These are phyloP conservation scores for Mycosphaerella arachidis DNA, from an alignment of 2,329 filamentous ascomycete species.

Conservation along the genomic window DNA sequence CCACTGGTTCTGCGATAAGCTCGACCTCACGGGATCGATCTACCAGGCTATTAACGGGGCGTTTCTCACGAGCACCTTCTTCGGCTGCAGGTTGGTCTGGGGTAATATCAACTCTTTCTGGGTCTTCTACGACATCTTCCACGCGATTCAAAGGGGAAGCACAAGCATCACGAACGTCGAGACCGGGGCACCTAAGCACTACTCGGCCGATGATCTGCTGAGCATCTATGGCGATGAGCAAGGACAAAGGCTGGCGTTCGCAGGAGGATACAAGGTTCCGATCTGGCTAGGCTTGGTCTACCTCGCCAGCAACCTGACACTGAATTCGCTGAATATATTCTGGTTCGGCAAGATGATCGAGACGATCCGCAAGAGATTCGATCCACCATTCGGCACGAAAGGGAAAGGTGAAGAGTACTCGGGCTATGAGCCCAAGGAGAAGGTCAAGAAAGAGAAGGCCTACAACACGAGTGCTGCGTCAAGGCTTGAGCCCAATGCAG, in stretches of 20 bases:
- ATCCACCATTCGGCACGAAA: constrained; percentile 49
- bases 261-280: constrained; percentile 47
- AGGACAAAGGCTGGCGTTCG: constrained; percentile 27
- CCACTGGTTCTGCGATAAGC: constrained; percentile 89
- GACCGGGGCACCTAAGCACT: constrained; percentile 14
- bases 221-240: constrained; percentile 23
- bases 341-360: constrained; percentile 87
- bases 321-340: constrained; percentile 75
- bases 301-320: constrained; percentile 62
- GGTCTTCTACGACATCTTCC: constrained; percentile 67
- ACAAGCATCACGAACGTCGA: constrained; percentile 17
- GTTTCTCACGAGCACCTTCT: constrained; percentile 67
- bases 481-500: constrained; percentile 1
- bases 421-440: constrained; percentile 25
- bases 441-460: constrained; percentile 12
- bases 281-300: constrained; percentile 67
- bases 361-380: constrained; percentile 72
- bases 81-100: constrained; percentile 71
- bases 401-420: constrained; percentile 25
- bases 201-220: constrained; percentile 16
- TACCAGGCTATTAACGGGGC: constrained; percentile 75
- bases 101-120: constrained; percentile 63
- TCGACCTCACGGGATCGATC: constrained; percentile 69
- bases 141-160: constrained; percentile 33
- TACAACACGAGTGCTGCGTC: neutral